These are phyloP conservation scores for Venturia oleaginea DNA, from an alignment of 2,329 filamentous ascomycete species.

Conservation along the genomic window DNA sequence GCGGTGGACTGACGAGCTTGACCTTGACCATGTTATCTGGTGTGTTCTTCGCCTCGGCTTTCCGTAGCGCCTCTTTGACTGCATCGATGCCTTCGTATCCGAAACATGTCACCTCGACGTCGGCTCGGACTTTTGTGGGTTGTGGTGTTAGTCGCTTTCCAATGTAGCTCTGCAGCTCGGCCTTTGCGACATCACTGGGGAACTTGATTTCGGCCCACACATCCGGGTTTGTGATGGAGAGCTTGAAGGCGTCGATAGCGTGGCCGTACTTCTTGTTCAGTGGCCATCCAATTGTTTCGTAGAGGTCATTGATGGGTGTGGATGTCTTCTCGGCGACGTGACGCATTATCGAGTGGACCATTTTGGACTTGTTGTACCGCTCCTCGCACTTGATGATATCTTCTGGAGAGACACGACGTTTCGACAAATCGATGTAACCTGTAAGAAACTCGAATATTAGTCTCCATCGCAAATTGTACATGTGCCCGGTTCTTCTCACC, in stretches of 20 bases:
- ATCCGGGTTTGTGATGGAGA: slow-evolving; percentile 95
- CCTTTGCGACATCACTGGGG: slow-evolving; percentile 72
- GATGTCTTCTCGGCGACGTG: slow-evolving; percentile 97
- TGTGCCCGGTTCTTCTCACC: slow-evolving; percentile 39
- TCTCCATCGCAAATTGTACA: neutral
- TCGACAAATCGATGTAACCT: slow-evolving; percentile 97
- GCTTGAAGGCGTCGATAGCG: slow-evolving; percentile 95
- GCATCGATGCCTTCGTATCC: slow-evolving; percentile 69
- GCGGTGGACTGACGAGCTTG: slow-evolving; percentile 91
- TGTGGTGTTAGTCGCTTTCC: slow-evolving; percentile 93
- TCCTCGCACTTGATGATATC: slow-evolving; percentile 98
- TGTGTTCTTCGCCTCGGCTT: slow-evolving; percentile 87
- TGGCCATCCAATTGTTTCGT: slow-evolving; percentile 93
- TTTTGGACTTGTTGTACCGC: slow-evolving; percentile 99
- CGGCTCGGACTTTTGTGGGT: slow-evolving; percentile 97
- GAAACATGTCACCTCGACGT: slow-evolving; percentile 92
- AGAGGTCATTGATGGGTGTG: slow-evolving; percentile 87
- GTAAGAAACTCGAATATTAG: slow-evolving; percentile 7
- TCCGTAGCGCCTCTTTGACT: slow-evolving; percentile 84
- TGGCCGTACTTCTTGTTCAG: slow-evolving; percentile 97
- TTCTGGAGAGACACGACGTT: slow-evolving; percentile 93
- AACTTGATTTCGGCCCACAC: slow-evolving; percentile 93
- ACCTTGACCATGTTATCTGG: slow-evolving; percentile 93
- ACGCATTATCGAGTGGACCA: slow-evolving; percentile 97
- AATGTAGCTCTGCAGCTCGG: slow-evolving; percentile 92